Evolutionary conservation across 1,139 yeast genomes (phyloP), one percentile per base, ranked within the genome.

Genomic region (Sugiyamaella neomexicana): DNA sequence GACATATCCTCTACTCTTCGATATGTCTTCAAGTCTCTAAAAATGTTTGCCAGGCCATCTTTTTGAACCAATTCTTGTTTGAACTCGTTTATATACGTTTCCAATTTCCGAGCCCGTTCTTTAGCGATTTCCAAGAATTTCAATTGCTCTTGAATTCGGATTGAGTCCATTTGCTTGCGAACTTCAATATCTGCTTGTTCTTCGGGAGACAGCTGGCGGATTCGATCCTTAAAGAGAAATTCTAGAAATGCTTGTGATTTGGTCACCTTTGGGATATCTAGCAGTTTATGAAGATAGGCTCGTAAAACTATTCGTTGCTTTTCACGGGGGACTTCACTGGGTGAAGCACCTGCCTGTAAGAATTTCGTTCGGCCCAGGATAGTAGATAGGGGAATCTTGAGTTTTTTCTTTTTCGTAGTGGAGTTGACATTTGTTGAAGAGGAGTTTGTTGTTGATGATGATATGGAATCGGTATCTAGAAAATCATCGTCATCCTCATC

Each of bases 281-380:
- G 64, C 16, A 90, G 70, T 4, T 77, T 69, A 41, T 78, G 74
- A 52, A 91, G 64, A 65, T 86, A 91, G 0, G 91, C 89, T 53
- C 97, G 75, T 41, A 91, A 72, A 0, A 95, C 80, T 16, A 89
- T 76, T 45, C 98, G 74, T 60, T 89, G 78, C 61, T 82, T 83
- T 67, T 91, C 98, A 20, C 86, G 74, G 1, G 52, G 52, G 4
- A 49, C 37, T 31, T 47, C 39, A 27, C 41, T 36, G 7, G 49
- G 49, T n/a, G 49, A 10, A 13, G 39, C 27, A 10, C 32, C 17
- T 4, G 37, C 32, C 15, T 10, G 16, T 20, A 42, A 27, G 13
- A 12, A 9, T 23, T 49, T 49, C 2, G 46, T 15, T 7, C 37
- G 20, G 17, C 25, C 42, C 9, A 42, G 42, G 7, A 39, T 23